phyloP scores from a whole-genome alignment of 1,284 basidiomycete species.

The Papiliotrema fonsecae region DNA sequence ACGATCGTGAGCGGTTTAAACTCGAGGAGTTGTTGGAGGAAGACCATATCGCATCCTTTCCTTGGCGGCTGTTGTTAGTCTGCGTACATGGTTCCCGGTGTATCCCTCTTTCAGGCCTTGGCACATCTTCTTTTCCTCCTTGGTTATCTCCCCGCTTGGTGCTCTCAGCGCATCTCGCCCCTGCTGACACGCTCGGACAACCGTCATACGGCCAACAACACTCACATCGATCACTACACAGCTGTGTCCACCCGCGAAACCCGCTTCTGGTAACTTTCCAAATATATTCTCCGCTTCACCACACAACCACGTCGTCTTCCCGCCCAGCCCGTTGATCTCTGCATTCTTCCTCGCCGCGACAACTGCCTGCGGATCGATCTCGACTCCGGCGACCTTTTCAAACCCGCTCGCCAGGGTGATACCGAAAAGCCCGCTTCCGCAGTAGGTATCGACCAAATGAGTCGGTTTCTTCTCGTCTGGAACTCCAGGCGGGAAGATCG shows the following conservation, averaged over 20 bases:
- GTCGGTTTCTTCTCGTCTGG: slow-evolving; percentile 51
- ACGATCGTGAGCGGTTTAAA: slow-evolving; percentile 71
- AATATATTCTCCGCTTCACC: slow-evolving; percentile 57
- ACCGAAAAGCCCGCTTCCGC: slow-evolving; percentile 83
- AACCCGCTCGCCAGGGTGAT: slow-evolving; percentile 80
- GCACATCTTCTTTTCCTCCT: no score
- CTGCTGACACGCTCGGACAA: no score
- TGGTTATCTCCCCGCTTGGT: no score
- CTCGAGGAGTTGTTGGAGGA: slow-evolving; percentile 69
- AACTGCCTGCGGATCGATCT: slow-evolving; percentile 71
- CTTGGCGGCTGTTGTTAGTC: slow-evolving; percentile 63
- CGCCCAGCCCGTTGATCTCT: slow-evolving; percentile 58
- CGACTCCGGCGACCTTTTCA: slow-evolving; percentile 77
- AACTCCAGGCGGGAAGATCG: slow-evolving; percentile 56
- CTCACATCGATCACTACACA: slow-evolving; percentile 48
- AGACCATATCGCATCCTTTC: slow-evolving; percentile 80
- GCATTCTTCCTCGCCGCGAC: slow-evolving; percentile 75
- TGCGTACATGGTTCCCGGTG: no score
- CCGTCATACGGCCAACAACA: no score
- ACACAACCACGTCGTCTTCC: slow-evolving; percentile 51
- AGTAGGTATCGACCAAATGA: slow-evolving; percentile 87
- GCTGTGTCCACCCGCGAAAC: slow-evolving; percentile 38
- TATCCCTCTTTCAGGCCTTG: no score
- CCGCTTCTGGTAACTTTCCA: slow-evolving; percentile 32
- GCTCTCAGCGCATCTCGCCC: no score